These are phyloP conservation scores for Globisporangium cederbergense DNA, from an alignment of 352 stramenopile species.

Conservation along the genomic window DNA sequence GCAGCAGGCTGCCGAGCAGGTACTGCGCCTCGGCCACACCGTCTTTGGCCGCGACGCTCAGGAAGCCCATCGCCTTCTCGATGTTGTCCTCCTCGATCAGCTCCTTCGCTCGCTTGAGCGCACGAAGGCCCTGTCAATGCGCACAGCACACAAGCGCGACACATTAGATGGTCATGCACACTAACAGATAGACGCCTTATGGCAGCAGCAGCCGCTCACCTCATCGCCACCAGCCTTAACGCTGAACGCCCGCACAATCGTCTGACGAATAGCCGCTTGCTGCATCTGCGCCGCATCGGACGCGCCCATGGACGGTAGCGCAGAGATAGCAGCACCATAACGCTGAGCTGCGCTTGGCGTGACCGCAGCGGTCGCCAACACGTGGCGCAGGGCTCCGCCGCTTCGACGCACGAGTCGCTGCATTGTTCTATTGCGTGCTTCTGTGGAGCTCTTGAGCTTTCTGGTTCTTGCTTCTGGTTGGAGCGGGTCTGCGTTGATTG, in stretches of 20 bases:
- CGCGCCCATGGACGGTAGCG: neutral
- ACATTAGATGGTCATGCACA: neutral
- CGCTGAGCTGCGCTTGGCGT: neutral
- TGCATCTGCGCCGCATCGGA: neutral
- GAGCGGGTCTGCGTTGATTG: conserved; percentile 1
- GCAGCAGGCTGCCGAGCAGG: conserved; percentile 57
- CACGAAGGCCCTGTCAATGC: conserved; percentile 29
- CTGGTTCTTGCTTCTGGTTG: neutral
- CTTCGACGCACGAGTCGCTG: conserved; percentile 11
- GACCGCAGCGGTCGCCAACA: neutral
- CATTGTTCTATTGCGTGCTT: neutral
- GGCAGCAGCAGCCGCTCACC: neutral
- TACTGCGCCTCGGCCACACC: conserved; percentile 76
- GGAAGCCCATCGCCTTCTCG: conserved; percentile 49
- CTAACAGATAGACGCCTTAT: neutral
- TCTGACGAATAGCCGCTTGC: neutral
- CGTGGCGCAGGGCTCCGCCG: neutral
- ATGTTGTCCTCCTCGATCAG: conserved; percentile 57
- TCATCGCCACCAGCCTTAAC: conserved; percentile 3
- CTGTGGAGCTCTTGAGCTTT: neutral
- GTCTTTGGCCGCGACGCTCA: conserved; percentile 58
- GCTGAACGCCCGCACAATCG: conserved; percentile 22
- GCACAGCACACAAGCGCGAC: neutral
- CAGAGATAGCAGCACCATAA: neutral
- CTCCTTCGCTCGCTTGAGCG: conserved; percentile 56